Evolutionary conservation across 192 early-diverging fungal species (phyloP).

Genomic region (Lobosporangium transversale): DNA sequence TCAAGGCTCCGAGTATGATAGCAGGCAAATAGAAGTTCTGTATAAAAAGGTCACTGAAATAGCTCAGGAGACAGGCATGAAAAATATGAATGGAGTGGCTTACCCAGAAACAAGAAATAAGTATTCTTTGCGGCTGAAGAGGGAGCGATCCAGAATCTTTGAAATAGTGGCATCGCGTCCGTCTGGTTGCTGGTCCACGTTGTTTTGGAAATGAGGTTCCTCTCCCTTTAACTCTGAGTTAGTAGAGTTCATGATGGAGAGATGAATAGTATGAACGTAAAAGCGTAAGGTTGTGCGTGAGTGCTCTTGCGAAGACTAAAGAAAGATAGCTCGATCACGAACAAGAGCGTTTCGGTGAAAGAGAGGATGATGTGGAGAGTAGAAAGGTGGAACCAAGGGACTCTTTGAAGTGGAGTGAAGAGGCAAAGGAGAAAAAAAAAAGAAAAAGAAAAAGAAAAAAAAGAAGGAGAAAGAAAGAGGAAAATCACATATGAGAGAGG

Average conservation of each 20-base stretch:
- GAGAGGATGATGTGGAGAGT: background rate
- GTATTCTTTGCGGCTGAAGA: constrained; percentile 31
- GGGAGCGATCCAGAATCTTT: constrained; percentile 22
- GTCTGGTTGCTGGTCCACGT: background rate
- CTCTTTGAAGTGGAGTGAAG: background rate
- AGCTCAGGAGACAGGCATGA: too few species aligned
- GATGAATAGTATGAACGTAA: background rate
- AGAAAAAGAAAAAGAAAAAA: background rate
- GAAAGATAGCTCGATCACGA: too few species aligned
- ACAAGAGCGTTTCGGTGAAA: background rate
- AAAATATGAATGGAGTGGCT: background rate
- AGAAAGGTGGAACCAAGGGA: background rate
- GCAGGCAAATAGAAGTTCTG: background rate
- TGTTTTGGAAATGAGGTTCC: too few species aligned
- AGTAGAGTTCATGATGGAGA: background rate
- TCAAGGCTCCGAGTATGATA: background rate
- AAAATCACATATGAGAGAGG: too few species aligned
- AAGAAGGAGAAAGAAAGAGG: too few species aligned
- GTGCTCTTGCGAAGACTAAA: too few species aligned
- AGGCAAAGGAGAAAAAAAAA: background rate
- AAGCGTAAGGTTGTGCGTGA: background rate
- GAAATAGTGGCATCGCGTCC: background rate
- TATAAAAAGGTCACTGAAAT: background rate
- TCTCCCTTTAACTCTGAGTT: background rate
- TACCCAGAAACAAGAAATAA: constrained; percentile 28